Base-by-base conservation (phyloP, 441 rosid genomes). In the Biscutella laevigata region DNA sequence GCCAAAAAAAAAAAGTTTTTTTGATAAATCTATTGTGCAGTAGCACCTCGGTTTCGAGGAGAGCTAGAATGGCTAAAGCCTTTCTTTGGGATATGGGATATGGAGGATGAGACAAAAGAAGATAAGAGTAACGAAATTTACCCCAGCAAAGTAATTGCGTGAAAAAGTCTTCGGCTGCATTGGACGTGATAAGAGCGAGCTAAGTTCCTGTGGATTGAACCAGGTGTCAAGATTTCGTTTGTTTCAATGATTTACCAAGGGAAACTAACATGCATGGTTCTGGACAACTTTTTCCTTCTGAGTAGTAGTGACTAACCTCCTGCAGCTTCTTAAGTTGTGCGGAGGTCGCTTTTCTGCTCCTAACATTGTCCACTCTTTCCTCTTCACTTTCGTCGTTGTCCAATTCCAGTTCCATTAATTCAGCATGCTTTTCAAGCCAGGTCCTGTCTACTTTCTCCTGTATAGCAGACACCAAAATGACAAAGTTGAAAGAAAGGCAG, bases 71-170 rank as follows among this genome's bases (percentile, higher is more conserved):
- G 32, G 46, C 52, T 49, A 40, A 49, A 56, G 42, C 7, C 4
- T 3, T 24, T 9, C 30, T 30, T 36, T 32, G 11, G 8, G 13
- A 34, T 35, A 27, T 9, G 9, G 27, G 3, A 8, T 25, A 34
- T 20, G 37, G 41, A 33, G 33, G 38, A 22, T n/a, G 4, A 16
- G 47, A 45, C 36, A 21, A 28, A 51, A 25, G 7, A 22, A 16
- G 3, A 37, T 3, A 6, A 16, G 14, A 5, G 12, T 27, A 44
- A n/a, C 11, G 26, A 24, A 35, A 67, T 26, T 66, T 75, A 88
- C 99, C 83, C 94, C 99, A 4, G 99, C 89, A 69, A 82, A 84
- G 75, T 77, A 92, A 44, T 85, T 86, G 70, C 72, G 81, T 19
- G 99, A 92, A 76, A 92, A 84, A 48, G 84, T 66, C 51, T 71